Evolutionary conservation across 768 basidiomycete species (phyloP), one percentile per base, ranked within the genome.

Genomic region (Lenzites betulinus): DNA sequence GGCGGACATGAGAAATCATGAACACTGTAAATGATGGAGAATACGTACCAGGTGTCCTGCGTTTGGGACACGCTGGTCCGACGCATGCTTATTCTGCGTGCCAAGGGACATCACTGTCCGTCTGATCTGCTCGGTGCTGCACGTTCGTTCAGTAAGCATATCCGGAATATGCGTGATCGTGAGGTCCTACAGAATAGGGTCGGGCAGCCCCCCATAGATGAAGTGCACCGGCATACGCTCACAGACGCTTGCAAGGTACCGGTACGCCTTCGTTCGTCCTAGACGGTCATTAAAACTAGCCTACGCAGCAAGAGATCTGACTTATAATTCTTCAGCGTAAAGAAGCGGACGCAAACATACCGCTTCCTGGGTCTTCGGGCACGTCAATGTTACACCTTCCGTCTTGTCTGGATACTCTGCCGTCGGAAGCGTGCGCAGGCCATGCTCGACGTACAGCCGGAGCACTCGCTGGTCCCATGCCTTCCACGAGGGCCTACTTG

Each of bases 311-410:
- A 8, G n/a, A 8, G 42, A n/a, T n/a, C n/a, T n/a, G n/a, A n/a
- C n/a, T n/a, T n/a, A n/a, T n/a, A n/a, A n/a, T n/a, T n/a, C n/a
- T 33, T 33, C 30, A 43, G 13, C 25, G 25, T 47, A 20, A 26
- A 26, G 1, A 47, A 3, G n/a, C 42, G 22, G 42, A 20, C 42
- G 18, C 9, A 20, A 22, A 44, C 68, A 13, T 22, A 71, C 70
- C 20, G 77, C 72, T 72, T 84, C 83, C 53, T 82, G 81, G 13
- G 58, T 55, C 30, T 77, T 77, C 18, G 72, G 75, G 62, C 82
- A 84, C 61, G 76, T 81, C 16, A 84, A 69, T 11, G 82, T 83
- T 5, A 85, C 79, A 16, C 81, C 82, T 42, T 76, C 71, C n/a
- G 67, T 71, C 56, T 74, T 70, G 51, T 79, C 75, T 0, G 82